Conservation (phyloP, 2,329 filamentous ascomycete genomes). For the Venturia asperata region DNA sequence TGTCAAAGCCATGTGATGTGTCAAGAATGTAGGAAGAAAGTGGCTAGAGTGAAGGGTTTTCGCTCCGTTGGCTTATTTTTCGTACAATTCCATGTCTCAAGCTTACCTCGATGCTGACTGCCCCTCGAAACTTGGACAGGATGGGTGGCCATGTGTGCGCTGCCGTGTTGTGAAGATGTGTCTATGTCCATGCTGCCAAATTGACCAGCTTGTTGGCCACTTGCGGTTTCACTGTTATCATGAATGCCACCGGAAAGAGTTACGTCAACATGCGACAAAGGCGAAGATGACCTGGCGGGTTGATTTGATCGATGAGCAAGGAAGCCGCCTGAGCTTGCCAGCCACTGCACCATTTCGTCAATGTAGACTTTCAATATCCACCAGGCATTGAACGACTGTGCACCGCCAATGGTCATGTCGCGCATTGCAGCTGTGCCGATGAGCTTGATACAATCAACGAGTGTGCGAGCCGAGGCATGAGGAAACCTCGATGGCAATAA, state of each 20-base stretch:
- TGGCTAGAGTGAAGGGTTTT: not conserved
- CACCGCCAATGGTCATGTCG: slow-evolving; percentile 71
- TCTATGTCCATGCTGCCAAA: slow-evolving; percentile 7
- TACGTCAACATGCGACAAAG: slow-evolving; percentile 11
- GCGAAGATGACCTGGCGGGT: slow-evolving; percentile 5
- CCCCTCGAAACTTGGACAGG: not conserved
- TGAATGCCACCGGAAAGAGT: not conserved
- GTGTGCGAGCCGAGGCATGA: slow-evolving; percentile 62
- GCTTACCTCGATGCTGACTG: slow-evolving; percentile 9
- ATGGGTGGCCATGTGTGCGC: not conserved
- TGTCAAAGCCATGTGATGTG: not conserved
- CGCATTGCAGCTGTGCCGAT: slow-evolving; percentile 71
- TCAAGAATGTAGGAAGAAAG: not conserved
- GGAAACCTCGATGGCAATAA: slow-evolving; percentile 65
- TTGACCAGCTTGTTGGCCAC: slow-evolving; percentile 7
- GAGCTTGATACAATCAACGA: slow-evolving; percentile 69
- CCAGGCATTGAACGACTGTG: slow-evolving; percentile 81
- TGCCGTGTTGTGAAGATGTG: not conserved
- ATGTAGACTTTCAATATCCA: slow-evolving; percentile 95
- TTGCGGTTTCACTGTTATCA: not conserved
- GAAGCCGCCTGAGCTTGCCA: slow-evolving; percentile 86
- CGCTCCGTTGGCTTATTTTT: not conserved
- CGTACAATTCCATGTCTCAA: not conserved
- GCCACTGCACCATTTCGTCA: slow-evolving; percentile 87
- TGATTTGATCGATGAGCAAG: slow-evolving; percentile 37